These are phyloP conservation scores for Kwoniella shivajii DNA, from an alignment of 1,284 basidiomycete species.

Conservation along the genomic window DNA sequence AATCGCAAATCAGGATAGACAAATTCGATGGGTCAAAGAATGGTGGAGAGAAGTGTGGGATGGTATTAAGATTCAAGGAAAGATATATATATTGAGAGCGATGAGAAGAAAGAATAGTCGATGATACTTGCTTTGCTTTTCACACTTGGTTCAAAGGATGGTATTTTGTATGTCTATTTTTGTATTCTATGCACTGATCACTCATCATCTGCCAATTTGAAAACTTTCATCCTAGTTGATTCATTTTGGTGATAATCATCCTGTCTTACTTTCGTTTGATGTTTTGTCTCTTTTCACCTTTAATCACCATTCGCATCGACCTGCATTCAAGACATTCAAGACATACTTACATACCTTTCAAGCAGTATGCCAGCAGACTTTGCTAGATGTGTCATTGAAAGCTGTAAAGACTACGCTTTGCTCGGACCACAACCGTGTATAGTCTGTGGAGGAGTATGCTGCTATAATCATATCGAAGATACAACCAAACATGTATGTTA, in stretches of 20 bases:
- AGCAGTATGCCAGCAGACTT: background rate
- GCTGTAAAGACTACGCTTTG: background rate
- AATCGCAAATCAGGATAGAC: conserved; percentile 35
- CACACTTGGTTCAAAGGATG: too few relatives aligned
- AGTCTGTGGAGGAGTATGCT: background rate
- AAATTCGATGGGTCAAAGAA: conserved; percentile 42
- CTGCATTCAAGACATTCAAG: background rate
- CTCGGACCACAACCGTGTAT: background rate
- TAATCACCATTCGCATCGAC: background rate
- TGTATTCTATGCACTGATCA: too few relatives aligned
- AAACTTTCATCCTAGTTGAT: too few relatives aligned
- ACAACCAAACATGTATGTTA: background rate
- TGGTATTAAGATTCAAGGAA: conserved; percentile 43
- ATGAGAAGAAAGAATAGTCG: conserved; percentile 13
- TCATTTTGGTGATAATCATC: too few relatives aligned
- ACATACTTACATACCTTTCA: too few relatives aligned
- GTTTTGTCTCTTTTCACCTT: background rate
- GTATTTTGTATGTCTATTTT: too few relatives aligned
- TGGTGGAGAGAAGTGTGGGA: conserved; percentile 52
- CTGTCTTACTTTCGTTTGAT: too few relatives aligned
- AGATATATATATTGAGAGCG: conserved; percentile 29
- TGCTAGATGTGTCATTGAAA: background rate
- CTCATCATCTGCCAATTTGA: too few relatives aligned
- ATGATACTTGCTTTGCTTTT: background rate
- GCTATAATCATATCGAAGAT: conserved; percentile 2